Base-by-base conservation (phyloP, 306 rosid species). In the Corylus avellana region DNA sequence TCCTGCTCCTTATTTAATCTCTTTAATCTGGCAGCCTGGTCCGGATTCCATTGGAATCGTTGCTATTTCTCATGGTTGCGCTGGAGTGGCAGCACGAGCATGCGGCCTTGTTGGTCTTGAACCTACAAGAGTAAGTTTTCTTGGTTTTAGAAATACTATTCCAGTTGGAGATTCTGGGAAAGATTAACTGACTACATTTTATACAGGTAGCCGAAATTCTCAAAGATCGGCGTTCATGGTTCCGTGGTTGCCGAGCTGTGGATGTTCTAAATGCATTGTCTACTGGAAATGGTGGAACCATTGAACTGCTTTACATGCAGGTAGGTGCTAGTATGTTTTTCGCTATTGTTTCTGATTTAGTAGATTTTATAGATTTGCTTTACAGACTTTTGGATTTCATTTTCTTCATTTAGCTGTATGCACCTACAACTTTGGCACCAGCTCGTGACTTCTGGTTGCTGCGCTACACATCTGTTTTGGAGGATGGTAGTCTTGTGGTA, bases 31-130 rank as follows among this genome's bases (percentile, higher is more conserved):
- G 90, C 90, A 95, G 99, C 99, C 99, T 95, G 99, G 99, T 95
- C 99, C 99, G 99, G 99, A 95, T 95, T 95, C 99, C 98, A 93
- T 95, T 87, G 99, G 99, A 95, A 95, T 95, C 97, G 91, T 95
- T 91, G 99, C 98, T 84, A 95, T 95, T 87, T 95, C 99, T 89
- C 98, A 93, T 70, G 96, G 98, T 79, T 89, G 92, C 95, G 78
- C 98, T 78, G 99, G 99, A 84, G 99, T 95, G 84, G 99, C 99
- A 25, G 98, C 99, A 67, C 98, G 99, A 81, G 98, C 99, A 4
- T 95, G 99, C 74, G 99, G 97, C 79, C 99, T 95, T 77, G 99
- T 95, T 82, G 96, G 98, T 85, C 79, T 95, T 12, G 99, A 95
- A 80, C 99, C 99, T 70, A 88, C 98, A 70, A 95, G 97, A 88